phyloP scores from a whole-genome alignment of 129 eudicot genomes.

The Chrysanthemum makinoi region DNA sequence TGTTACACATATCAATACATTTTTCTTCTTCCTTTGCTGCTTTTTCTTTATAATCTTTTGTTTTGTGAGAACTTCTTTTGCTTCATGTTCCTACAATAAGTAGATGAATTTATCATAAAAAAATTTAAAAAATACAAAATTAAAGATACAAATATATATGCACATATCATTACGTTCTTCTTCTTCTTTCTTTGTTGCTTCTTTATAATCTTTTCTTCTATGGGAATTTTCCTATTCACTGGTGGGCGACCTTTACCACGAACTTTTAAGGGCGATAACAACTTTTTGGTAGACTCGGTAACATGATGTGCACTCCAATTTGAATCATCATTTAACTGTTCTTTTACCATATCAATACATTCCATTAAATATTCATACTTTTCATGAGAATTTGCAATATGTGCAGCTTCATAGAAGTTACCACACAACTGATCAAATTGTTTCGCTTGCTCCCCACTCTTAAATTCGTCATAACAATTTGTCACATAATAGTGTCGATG shows the following conservation, averaged over 20 bases:
- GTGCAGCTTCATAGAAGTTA: slow-evolving; percentile 7
- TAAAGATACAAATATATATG: no score
- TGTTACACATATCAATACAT: no score
- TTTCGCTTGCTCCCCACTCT: background rate
- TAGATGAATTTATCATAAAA: no score
- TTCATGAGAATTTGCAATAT: background rate
- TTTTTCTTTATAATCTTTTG: no score
- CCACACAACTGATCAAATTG: background rate
- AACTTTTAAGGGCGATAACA: background rate
- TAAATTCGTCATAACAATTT: background rate
- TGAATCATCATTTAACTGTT: background rate
- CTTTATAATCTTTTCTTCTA: background rate
- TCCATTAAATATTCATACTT: background rate
- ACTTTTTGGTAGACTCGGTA: background rate
- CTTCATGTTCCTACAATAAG: no score
- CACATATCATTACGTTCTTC: background rate
- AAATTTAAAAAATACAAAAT: no score
- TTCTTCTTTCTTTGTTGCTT: background rate
- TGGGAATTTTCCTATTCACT: background rate
- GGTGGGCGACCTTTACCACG: slow-evolving; percentile 9
- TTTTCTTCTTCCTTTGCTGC: no score
- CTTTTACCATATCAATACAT: background rate
- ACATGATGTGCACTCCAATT: background rate
- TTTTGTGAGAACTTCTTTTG: no score
- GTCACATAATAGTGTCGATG: background rate